These are phyloP conservation scores for Thelonectria olida DNA, from an alignment of 2,329 filamentous ascomycete species.

Conservation along the genomic window DNA sequence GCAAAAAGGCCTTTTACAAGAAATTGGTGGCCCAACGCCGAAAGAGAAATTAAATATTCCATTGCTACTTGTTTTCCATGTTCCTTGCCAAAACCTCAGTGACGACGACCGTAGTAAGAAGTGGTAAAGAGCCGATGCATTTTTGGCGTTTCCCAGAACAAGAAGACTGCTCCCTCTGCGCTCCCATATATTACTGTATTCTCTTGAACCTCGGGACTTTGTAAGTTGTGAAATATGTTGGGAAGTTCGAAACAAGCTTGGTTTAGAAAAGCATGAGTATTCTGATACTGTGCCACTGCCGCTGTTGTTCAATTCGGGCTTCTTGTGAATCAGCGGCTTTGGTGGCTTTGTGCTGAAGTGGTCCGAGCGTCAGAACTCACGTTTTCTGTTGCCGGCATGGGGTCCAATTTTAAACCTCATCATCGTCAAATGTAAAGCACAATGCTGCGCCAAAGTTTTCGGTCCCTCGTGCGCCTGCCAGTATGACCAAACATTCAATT, in stretches of 20 bases:
- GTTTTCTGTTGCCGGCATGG: slow-evolving; percentile 29
- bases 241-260: too few species aligned
- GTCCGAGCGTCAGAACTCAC: slow-evolving; percentile 31
- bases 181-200: too few species aligned
- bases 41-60: slow-evolving; percentile 26
- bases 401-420: slow-evolving; percentile 35
- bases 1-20: slow-evolving; percentile 91
- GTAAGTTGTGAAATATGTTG: too few species aligned
- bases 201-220: too few species aligned
- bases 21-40: slow-evolving; percentile 66
- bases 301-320: too few species aligned
- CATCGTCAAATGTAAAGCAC: slow-evolving; percentile 32
- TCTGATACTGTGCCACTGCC: too few species aligned
- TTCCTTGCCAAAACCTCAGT: background rate
- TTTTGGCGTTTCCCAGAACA: background rate
- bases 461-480: slow-evolving; percentile 36
- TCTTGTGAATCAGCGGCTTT: too few species aligned
- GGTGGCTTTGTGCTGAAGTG: slow-evolving; percentile 5
- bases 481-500: slow-evolving; percentile 17
- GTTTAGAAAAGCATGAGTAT: too few species aligned
- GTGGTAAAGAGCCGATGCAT: background rate
- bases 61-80: background rate
- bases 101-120: background rate
- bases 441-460: slow-evolving; percentile 43
- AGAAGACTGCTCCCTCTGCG: too few species aligned